A percentile compares a stretch with the other conserved stretches of the same genome.
These are phyloP conservation scores for Neopestalotiopsis sp. DNA, from an alignment of 2,329 filamentous ascomycete species.

Conservation along the genomic window DNA sequence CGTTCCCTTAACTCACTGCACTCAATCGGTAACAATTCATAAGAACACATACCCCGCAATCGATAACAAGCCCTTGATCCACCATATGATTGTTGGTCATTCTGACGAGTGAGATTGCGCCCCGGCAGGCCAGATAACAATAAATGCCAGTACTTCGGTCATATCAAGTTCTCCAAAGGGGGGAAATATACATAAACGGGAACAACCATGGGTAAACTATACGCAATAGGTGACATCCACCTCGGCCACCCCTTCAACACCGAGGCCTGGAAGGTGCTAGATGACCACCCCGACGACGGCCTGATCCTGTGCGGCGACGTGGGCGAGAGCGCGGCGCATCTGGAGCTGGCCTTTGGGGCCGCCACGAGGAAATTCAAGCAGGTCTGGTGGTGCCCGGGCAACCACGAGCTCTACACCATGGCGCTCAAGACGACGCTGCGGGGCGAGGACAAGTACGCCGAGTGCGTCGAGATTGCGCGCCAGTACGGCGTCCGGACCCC, in stretches of 20 bases:
- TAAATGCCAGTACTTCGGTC: background rate
- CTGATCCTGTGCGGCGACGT: constrained; percentile 44
- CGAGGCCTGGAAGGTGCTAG: constrained; percentile 34
- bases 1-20: background rate
- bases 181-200: too few species aligned
- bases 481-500: constrained; percentile 59
- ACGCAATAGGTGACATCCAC: constrained; percentile 44
- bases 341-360: constrained; percentile 38
- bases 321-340: constrained; percentile 42
- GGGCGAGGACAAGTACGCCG: constrained; percentile 59
- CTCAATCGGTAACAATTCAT: background rate
- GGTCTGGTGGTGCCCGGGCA: constrained; percentile 63
- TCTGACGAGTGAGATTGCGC: background rate
- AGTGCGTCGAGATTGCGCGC: constrained; percentile 58
- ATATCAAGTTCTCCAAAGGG: too few species aligned
- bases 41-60: background rate
- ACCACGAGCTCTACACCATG: constrained; percentile 63
- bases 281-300: constrained; percentile 40
- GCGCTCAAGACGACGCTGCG: constrained; percentile 40
- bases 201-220: constrained; percentile 34
- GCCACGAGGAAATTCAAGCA: constrained; percentile 37
- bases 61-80: background rate
- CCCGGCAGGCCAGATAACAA: background rate
- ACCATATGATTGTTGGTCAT: background rate
- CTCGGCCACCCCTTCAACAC: constrained; percentile 40